phyloP scores from a whole-genome alignment of 495 filamentous ascomycete genomes.

The Xylaria bambusicola region DNA sequence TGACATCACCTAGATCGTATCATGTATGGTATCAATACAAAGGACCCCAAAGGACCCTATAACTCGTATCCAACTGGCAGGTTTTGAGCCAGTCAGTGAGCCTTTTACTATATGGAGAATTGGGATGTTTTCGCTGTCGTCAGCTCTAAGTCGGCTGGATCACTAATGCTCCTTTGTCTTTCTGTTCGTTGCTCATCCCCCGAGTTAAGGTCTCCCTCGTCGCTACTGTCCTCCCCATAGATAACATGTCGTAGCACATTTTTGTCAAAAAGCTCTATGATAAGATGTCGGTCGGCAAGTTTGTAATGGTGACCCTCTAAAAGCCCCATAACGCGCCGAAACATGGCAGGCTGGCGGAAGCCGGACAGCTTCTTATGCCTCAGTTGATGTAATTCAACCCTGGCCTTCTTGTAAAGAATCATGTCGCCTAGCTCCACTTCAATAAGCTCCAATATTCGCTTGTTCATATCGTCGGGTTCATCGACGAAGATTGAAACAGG shows the following conservation, averaged over 20 bases:
- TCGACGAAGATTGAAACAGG: slow-evolving; percentile 37
- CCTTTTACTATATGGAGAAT: slow-evolving; percentile 25
- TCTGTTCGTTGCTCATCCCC: slow-evolving; percentile 52
- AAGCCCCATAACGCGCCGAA: slow-evolving; percentile 78
- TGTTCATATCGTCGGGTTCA: slow-evolving; percentile 53
- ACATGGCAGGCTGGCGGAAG: slow-evolving; percentile 75
- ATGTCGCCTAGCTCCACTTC: slow-evolving; percentile 81
- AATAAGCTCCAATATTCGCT: slow-evolving; percentile 74
- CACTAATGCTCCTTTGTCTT: slow-evolving; percentile 54
- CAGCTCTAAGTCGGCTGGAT: slow-evolving; percentile 41
- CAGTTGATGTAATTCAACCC: slow-evolving; percentile 67
- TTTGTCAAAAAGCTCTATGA: slow-evolving; percentile 92
- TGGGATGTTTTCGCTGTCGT: slow-evolving; percentile 19
- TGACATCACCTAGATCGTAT: slow-evolving; percentile 7
- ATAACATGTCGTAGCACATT: slow-evolving; percentile 81
- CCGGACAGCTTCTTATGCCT: slow-evolving; percentile 57
- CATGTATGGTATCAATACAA: slow-evolving; percentile 15
- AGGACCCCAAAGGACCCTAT: not conserved
- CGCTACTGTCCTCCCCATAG: slow-evolving; percentile 51
- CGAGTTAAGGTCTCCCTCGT: slow-evolving; percentile 38
- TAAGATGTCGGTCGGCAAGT: slow-evolving; percentile 78
- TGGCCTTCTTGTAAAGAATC: slow-evolving; percentile 76
- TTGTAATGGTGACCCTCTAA: slow-evolving; percentile 92
- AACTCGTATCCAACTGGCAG: slow-evolving; percentile 20
- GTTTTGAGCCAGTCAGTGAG: slow-evolving; percentile 6